phyloP scores from a whole-genome alignment of 305 asterid genomes.

The Petunia hybrid region DNA sequence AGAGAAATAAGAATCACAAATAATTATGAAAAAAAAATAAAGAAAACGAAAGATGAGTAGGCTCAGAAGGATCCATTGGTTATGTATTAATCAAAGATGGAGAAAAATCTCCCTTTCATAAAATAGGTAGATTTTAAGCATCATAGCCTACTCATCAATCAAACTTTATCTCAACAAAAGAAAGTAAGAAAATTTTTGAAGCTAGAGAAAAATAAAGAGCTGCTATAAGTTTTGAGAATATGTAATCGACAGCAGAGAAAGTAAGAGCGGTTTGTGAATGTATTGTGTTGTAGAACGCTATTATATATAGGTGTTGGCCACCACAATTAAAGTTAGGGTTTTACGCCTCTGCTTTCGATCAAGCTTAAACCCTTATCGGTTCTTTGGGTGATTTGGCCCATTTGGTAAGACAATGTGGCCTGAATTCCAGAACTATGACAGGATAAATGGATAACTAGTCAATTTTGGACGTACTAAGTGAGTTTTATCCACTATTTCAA shows the following conservation, averaged over 20 bases:
- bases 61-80: constrained; percentile 99
- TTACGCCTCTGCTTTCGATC: neutral
- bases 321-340: constrained; percentile 35
- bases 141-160: constrained; percentile 62
- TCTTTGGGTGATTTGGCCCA: neutral
- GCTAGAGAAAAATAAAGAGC: too few species aligned
- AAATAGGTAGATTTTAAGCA: constrained; percentile 84
- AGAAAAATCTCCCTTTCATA: constrained; percentile 53
- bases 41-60: neutral
- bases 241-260: neutral
- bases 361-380: neutral
- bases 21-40: neutral
- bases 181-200: too few species aligned
- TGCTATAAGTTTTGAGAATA: too few species aligned
- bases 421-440: too few species aligned
- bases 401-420: neutral
- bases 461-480: too few species aligned
- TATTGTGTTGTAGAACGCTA: neutral
- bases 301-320: constrained; percentile 22
- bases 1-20: neutral
- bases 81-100: constrained; percentile 59
- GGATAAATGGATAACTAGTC: too few species aligned
- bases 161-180: neutral
- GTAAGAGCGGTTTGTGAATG: neutral
- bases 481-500: too few species aligned